Conservation (phyloP, 108 stramenopile species). For the Skeletonema menzelii region DNA sequence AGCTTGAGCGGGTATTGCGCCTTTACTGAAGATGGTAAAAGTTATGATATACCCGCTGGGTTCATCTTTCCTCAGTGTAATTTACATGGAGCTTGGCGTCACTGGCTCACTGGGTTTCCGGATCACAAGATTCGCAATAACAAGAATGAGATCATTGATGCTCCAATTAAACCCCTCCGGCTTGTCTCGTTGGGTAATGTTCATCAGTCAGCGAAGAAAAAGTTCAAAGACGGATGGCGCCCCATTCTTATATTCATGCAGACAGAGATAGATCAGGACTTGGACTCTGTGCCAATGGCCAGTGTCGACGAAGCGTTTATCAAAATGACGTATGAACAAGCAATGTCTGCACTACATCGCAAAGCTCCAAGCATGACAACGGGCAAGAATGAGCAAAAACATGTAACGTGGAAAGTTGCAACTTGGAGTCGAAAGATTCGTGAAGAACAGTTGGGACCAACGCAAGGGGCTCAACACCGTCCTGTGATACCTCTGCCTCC, state of each 20-base stretch:
- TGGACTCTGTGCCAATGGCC: constrained; percentile 5
- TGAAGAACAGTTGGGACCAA: constrained; percentile 1
- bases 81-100: constrained; percentile 19
- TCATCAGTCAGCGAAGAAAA: constrained; percentile 25
- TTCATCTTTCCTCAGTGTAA: constrained; percentile 25
- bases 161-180: constrained; percentile 25
- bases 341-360: constrained; percentile 1
- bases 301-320: constrained; percentile 6
- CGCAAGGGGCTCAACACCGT: not conserved
- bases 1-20: constrained; percentile 20
- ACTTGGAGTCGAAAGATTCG: constrained; percentile 30
- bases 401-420: constrained; percentile 17
- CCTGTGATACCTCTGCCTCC: not conserved
- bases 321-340: constrained; percentile 3
- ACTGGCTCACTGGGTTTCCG: constrained; percentile 33
- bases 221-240: constrained; percentile 40
- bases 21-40: constrained; percentile 11
- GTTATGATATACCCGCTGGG: constrained; percentile 21
- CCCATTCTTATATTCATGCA: constrained; percentile 29
- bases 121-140: constrained; percentile 25
- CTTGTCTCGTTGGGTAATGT: constrained; percentile 7
- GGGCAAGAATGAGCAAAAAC: constrained; percentile 15
- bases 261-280: constrained; percentile 8
- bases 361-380: constrained; percentile 14
- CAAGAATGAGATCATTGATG: constrained; percentile 17